Base-by-base conservation (phyloP, 495 filamentous ascomycete genomes). In the Aspergillus diversus region DNA sequence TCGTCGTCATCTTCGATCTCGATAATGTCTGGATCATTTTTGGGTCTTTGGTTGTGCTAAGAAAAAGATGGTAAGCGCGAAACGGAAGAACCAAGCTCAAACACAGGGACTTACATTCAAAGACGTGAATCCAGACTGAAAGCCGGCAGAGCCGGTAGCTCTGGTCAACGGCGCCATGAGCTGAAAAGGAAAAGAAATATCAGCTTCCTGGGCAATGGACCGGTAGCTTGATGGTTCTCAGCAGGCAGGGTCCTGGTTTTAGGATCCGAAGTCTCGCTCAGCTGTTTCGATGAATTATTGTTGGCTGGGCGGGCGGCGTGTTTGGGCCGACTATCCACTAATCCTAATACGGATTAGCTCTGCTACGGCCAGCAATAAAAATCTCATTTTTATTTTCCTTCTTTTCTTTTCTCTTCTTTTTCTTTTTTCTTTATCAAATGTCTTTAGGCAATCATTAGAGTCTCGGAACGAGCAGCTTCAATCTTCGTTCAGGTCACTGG, bases 371-470 rank as follows among this genome's bases (percentile, higher is more conserved):
- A 55, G 56, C 61, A 57, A 66, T 63, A 70, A 73, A 74, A 65
- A 61, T 48, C 56, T 39, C 63, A 21, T 60, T 55, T 61, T 69
- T 76, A 70, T 61, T 60, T 46, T 50, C 56, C 60, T 27, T 27
- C 21, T 50, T 48, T 62, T 64, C 75, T 73, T 74, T 70, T 72
- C 78, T 81, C 73, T 82, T 84, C 76, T 69, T 73, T 66, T 77
- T 77, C 77, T 74, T 75, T 78, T 83, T 80, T 84, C 85, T 77
- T 81, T 82, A 79, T 78, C 75, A 92, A 80, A 94, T 96, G 90
- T 95, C 89, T 84, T 83, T 89, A 95, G 93, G 89, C 90, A 87
- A 85, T 92, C 92, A 92, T 94, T 99, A 99, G 95, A 99, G 95
- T 99, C 95, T 96, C 95, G 95, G 91, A 89, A 87, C 87, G 91